Base-by-base conservation (phyloP, 306 rosid species). In the Crotalaria pallida region DNA sequence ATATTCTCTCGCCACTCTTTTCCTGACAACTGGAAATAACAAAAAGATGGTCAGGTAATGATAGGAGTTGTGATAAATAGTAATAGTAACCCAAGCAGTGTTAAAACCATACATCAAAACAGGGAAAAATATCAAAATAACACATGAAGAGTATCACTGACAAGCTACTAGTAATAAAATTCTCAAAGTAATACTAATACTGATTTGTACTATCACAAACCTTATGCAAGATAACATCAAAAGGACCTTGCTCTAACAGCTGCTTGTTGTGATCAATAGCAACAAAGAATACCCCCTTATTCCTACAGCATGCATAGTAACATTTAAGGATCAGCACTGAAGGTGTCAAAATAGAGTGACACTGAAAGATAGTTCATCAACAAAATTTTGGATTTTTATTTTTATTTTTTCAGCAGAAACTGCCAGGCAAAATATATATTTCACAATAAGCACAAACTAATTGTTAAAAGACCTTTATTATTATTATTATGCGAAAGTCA, bases 1-100 rank as follows among this genome's bases (percentile, higher is more conserved):
- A 83, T 77, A 43, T 15, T 53, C 4, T 68, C 84, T 33, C 67
- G 67, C 87, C 87, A 83, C 23, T 73, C 87, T 27, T 79, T 82
- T 36, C 87, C 78, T 27, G 73, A 51, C 69, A 79, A 38, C 87
- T 83, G 82, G 18, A 83, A 77, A 77, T 29, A 71, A 79, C 63
- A 76, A 43, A 50, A 26, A 72, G 19, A 55, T 19, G 10, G 64
- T 79, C 75, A 83, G 80, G 40, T 44, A 43, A 65, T 74, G 51
- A 33, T 55, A 38, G 11, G 22, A 41, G 40, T 15, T 38, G 44
- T 59, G 59, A 9, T 13, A 72, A 44, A 52, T 51, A 17, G 26
- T 56, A 71, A 58, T 38, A 69, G 52, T 16, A 6, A 4, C 26
- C 17, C 58, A 64, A 43, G 43, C 16, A 18, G 52, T 44, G n/a